Percentiles rank a stretch among this genome's conserved stretches.
These are phyloP conservation scores for Diaporthe nobilis DNA, from an alignment of 2,329 filamentous ascomycete species.

Conservation along the genomic window DNA sequence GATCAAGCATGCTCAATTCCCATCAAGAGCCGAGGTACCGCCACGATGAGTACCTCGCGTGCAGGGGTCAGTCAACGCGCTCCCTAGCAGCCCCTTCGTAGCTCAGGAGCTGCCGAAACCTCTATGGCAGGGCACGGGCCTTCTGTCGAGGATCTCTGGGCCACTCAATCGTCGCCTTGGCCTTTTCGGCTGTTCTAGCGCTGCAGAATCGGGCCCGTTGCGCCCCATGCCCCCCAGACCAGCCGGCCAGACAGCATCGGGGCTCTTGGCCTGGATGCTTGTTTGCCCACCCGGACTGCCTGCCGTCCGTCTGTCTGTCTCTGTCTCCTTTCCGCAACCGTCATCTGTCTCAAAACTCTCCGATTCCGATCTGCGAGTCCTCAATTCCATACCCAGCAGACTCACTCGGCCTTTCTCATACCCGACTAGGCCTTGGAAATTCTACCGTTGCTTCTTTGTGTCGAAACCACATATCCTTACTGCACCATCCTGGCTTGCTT, in stretches of 20 bases:
- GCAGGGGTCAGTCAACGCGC: neutral
- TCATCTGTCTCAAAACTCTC: conserved; percentile 16
- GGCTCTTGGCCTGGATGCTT: conserved; percentile 31
- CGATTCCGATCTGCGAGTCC: neutral
- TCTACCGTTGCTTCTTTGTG: conserved; percentile 20
- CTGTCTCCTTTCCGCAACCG: conserved; percentile 32
- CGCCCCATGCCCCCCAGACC: neutral
- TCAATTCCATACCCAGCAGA: neutral
- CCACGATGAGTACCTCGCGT: neutral
- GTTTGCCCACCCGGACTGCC: conserved; percentile 22
- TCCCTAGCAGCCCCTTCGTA: conserved; percentile 2
- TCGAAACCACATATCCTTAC: neutral
- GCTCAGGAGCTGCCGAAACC: conserved; percentile 31
- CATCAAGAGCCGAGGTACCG: neutral
- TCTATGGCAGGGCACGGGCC: conserved; percentile 1
- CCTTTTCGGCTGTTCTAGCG: conserved; percentile 28
- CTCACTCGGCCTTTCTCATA: neutral
- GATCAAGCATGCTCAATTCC: neutral
- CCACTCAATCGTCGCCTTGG: conserved; percentile 17
- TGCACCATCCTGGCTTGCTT: neutral
- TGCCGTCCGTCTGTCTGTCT: conserved; percentile 9
- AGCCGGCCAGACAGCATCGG: conserved; percentile 1
- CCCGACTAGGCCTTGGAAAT: neutral
- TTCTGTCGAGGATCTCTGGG: neutral
- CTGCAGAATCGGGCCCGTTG: conserved; percentile 6